phyloP scores from a whole-genome alignment of 225 moss, liverwort and hornwort species.

The Physcomitrellopsis africana region DNA sequence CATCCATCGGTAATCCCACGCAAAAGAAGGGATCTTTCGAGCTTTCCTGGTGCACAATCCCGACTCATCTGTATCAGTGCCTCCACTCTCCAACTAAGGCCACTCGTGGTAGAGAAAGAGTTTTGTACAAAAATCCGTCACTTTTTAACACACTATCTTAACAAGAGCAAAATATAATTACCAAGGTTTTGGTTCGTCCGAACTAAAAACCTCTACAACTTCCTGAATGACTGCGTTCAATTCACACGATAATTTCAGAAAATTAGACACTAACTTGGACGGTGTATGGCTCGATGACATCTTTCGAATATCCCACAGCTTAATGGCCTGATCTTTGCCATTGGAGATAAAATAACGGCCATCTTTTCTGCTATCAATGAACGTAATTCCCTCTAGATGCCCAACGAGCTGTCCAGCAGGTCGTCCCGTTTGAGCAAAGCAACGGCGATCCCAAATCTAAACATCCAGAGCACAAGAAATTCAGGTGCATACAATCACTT shows the following conservation, averaged over 20 bases:
- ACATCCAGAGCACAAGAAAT: too few relatives aligned
- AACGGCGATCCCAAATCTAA: too few relatives aligned
- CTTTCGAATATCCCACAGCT: too few relatives aligned
- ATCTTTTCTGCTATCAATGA: too few relatives aligned
- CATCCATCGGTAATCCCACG: slow-evolving; percentile 83
- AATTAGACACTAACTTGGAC: slow-evolving; percentile 32
- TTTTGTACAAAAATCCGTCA: neutral
- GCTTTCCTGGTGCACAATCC: slow-evolving; percentile 25
- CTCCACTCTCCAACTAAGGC: slow-evolving; percentile 10
- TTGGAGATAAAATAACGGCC: too few relatives aligned
- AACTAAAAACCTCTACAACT: neutral
- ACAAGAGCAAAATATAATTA: neutral
- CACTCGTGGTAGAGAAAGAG: neutral
- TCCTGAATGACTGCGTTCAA: neutral
- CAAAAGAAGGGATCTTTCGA: slow-evolving; percentile 39
- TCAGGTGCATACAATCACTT: neutral
- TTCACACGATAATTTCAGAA: neutral
- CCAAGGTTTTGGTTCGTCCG: neutral
- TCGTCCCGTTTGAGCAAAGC: too few relatives aligned
- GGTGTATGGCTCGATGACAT: too few relatives aligned
- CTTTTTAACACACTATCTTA: neutral
- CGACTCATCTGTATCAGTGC: slow-evolving; percentile 15
- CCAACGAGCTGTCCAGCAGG: too few relatives aligned
- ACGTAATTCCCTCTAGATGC: too few relatives aligned
- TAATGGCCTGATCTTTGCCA: too few relatives aligned